Conservation (phyloP, 2,329 filamentous ascomycete species). For the Arthrobotrys megalospora region DNA sequence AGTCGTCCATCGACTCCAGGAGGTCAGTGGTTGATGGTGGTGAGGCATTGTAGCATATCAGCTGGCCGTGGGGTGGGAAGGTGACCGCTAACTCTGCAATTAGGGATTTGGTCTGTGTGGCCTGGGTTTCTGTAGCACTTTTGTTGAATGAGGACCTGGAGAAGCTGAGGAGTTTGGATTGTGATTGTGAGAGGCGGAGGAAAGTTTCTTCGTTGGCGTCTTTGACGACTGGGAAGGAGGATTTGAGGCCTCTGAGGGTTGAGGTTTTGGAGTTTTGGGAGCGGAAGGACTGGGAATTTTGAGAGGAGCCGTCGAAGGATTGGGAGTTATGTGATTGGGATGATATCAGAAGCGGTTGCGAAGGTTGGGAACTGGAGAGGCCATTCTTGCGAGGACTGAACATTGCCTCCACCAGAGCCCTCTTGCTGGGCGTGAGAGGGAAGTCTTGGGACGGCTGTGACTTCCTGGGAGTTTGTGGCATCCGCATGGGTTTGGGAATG, state of each 20-base stretch:
- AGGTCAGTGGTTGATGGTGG: conserved; percentile 69
- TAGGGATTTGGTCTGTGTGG: conserved; percentile 31
- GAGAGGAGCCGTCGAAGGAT: conserved; percentile 60
- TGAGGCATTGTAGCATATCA: conserved; percentile 44
- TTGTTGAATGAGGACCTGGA: conserved; percentile 46
- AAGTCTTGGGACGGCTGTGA: conserved; percentile 41
- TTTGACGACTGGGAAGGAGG: conserved; percentile 81
- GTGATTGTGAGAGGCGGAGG: conserved; percentile 39
- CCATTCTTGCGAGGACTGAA: conserved; percentile 57
- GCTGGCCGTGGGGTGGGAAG: conserved; percentile 37
- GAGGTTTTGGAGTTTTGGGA: conserved; percentile 64
- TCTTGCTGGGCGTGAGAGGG: conserved; percentile 47
- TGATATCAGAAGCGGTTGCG: conserved; percentile 15
- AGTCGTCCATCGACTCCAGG: conserved; percentile 72
- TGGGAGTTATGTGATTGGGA: conserved; percentile 45
- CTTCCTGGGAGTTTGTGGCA: conserved; percentile 42
- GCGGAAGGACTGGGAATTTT: conserved; percentile 48
- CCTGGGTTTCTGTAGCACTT: conserved; percentile 45
- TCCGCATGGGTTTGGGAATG: conserved; percentile 13
- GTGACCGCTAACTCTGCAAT: conserved; percentile 7
- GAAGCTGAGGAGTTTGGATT: conserved; percentile 38
- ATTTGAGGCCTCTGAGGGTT: conserved; percentile 43
- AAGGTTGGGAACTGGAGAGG: conserved; percentile 40
- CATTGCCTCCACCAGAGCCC: conserved; percentile 50
- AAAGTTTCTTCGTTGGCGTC: conserved; percentile 74